A percentile compares a stretch with the other conserved stretches of the same genome.
Conservation (phyloP, 148 eudicot genomes). For the Heliamphora exappendiculata region DNA sequence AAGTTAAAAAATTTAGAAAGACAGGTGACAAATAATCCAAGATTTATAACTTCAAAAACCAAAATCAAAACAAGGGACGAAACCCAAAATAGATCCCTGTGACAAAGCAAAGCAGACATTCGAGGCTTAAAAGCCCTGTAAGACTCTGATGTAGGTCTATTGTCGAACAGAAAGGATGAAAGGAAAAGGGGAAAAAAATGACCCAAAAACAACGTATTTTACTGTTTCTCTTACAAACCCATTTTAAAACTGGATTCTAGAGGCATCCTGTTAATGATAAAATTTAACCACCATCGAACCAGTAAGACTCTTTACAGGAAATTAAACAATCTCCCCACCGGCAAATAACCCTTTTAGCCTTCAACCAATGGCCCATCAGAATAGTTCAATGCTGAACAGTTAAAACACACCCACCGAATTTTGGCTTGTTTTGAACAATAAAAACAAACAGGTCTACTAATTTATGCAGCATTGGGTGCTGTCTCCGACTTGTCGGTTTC, state of each 20-base stretch:
- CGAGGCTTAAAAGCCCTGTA: neutral
- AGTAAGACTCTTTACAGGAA: constrained; percentile 1
- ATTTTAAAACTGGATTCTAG: constrained; percentile 11
- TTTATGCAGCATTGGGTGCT: constrained; percentile 14
- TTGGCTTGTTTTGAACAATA: neutral
- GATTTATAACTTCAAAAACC: neutral
- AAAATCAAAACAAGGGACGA: neutral
- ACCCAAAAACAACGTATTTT: too few relatives aligned
- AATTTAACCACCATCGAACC: neutral
- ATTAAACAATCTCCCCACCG: constrained; percentile 3
- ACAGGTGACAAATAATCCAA: neutral
- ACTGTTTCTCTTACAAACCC: neutral
- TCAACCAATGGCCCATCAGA: neutral
- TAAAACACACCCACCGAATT: neutral
- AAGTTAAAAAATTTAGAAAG: neutral
- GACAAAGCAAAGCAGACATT: neutral
- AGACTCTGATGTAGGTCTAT: neutral
- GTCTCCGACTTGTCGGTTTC: constrained; percentile 46
- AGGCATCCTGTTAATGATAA: neutral
- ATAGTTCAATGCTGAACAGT: neutral
- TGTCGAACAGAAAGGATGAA: neutral
- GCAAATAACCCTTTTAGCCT: neutral
- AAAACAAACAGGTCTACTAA: neutral
- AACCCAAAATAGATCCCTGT: neutral
- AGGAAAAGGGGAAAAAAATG: too few relatives aligned